These are phyloP conservation scores for Leishmania gerbilli DNA, from an alignment of 208 protist species.

Conservation along the genomic window DNA sequence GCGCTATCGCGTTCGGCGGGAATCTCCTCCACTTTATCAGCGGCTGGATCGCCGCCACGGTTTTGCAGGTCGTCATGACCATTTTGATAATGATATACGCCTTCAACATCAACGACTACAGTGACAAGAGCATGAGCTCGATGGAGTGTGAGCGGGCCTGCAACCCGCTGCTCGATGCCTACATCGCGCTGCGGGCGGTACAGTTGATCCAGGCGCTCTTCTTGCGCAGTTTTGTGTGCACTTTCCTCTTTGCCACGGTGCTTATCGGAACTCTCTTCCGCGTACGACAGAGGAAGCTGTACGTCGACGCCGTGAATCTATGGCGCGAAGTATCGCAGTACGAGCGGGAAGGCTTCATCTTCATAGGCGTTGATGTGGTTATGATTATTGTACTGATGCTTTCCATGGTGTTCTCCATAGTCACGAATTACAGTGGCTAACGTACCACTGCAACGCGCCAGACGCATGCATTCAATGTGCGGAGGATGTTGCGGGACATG, in stretches of 20 bases:
- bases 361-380: constrained; percentile 54
- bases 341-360: constrained; percentile 68
- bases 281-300: constrained; percentile 48
- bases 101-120: constrained; percentile 83
- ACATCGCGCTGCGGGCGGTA: constrained; percentile 62
- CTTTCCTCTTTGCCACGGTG: constrained; percentile 34
- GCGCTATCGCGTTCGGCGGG: constrained; percentile 46
- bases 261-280: constrained; percentile 56
- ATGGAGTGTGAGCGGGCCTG: constrained; percentile 82
- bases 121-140: constrained; percentile 69
- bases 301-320: constrained; percentile 81
- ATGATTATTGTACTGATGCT: constrained; percentile 65
- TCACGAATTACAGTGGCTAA: constrained; percentile 46
- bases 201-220: constrained; percentile 66
- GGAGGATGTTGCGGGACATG: not conserved
- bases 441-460: not conserved
- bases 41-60: constrained; percentile 63
- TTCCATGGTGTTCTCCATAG: constrained; percentile 71
- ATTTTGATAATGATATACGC: constrained; percentile 77
- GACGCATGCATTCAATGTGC: not conserved
- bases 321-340: constrained; percentile 69
- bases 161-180: constrained; percentile 79
- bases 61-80: constrained; percentile 69
- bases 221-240: constrained; percentile 48
- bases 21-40: constrained; percentile 79